Evolutionary conservation across 2,329 filamentous ascomycete genomes (phyloP), one percentile per base, ranked within the genome.

Genomic region (Chaetomiaceae sp.): DNA sequence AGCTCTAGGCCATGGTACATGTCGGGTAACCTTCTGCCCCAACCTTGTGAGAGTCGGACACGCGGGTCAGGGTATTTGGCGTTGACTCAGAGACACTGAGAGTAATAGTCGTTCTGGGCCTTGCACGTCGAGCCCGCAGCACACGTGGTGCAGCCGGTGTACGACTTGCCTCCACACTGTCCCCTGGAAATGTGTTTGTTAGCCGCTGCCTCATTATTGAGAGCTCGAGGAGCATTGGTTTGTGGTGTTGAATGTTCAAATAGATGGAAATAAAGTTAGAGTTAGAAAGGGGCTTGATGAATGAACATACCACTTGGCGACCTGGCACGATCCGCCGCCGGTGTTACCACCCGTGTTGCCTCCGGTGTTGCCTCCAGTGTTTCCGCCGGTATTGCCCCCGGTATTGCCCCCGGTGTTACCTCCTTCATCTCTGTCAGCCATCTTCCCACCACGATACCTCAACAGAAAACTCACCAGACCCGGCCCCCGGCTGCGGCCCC

Each of bases 401-500:
- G n/a, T n/a, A n/a, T n/a, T n/a, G n/a, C n/a, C n/a, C n/a, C n/a
- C 39, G 23, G 31, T 17, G 34, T 47, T 46, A n/a, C 19, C 36
- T 19, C 42, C 42, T 27, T n/a, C 3, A 6, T 12, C 31, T 20
- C 7, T 12, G 19, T 29, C 19, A 43, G 39, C 15, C 25, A 4
- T 14, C 39, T 27, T 6, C 34, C n/a, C n/a, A n/a, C n/a, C n/a
- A n/a, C n/a, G n/a, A n/a, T n/a, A n/a, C 17, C n/a, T 8, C 0
- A 22, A n/a, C 4, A 20, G 20, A 17, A 22, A 8, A 47, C 51
- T 17, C 14, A 46, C 51, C 45, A 8, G 14, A 11, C 9, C 53
- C 52, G 5, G 38, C 22, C 7, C 48, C 55, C 22, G 57, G 55
- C 47, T 58, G 55, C 31, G 57, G 57, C 5, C 57, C 57, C 0